Conservation (phyloP, 2,329 filamentous ascomycete species). For the Nemania diffusa region DNA sequence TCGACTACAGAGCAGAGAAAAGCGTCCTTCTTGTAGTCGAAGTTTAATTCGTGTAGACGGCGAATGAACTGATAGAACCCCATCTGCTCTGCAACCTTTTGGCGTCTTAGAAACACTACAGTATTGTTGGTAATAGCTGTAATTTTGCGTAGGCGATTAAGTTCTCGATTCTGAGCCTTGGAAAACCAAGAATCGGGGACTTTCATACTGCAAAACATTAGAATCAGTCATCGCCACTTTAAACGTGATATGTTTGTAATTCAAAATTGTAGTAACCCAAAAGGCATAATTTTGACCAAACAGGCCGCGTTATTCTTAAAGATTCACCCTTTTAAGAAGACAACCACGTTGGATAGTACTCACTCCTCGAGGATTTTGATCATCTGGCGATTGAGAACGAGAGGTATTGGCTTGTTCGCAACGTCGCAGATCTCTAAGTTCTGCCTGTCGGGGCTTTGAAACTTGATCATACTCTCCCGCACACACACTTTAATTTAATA, state of each 20-base stretch:
- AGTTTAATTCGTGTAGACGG: slow-evolving; percentile 63
- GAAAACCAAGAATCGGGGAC: slow-evolving; percentile 70
- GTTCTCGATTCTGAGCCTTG: slow-evolving; percentile 69
- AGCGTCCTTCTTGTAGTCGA: slow-evolving; percentile 73
- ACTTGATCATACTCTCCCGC: slow-evolving; percentile 83
- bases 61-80: slow-evolving; percentile 71
- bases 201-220: slow-evolving; percentile 2
- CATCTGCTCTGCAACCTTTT: slow-evolving; percentile 69
- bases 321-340: no score
- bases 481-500: slow-evolving; percentile 60
- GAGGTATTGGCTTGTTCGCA: slow-evolving; percentile 71
- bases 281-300: no score
- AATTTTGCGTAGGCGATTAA: slow-evolving; percentile 68
- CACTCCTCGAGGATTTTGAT: slow-evolving; percentile 86
- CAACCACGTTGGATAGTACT: no score
- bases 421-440: slow-evolving; percentile 79
- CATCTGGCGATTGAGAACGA: slow-evolving; percentile 80
- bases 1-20: slow-evolving; percentile 80
- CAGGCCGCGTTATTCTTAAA: no score
- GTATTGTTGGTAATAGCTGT: slow-evolving; percentile 70
- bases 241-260: background rate
- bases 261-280: background rate
- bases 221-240: background rate
- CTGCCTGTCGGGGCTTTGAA: slow-evolving; percentile 62
- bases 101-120: slow-evolving; percentile 70